Base-by-base conservation (phyloP, 208 protist species). In the Leishmania gerbilli region DNA sequence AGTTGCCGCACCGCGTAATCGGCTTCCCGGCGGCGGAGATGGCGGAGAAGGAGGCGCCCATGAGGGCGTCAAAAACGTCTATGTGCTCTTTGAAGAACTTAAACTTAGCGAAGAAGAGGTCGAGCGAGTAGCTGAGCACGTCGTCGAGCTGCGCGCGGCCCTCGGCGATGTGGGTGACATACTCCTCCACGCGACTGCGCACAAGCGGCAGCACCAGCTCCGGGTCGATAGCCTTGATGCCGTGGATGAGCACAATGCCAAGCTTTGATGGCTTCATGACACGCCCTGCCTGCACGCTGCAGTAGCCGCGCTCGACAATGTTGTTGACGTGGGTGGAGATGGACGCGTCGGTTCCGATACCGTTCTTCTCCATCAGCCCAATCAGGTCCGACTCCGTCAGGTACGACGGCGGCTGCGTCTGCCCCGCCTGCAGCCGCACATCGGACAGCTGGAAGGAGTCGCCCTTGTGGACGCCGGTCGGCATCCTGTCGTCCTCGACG, bases 281-380 rank as follows among this genome's bases (percentile, higher is more conserved):
- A 76, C 94, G 88, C 5, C 94, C 94, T 3, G 93, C 81, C 80
- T 96, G 88, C 62, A 98, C 93, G 60, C 83, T 83, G 89, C 92
- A 96, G 83, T 99, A 99, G 31, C 88, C 92, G 53, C 98, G 90
- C 69, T 99, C 90, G 49, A 98, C 87, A 69, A 99, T 97, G 62
- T 94, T 99, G 81, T 99, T 91, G 45, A 99, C 99, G 88, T 99
- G 99, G 81, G 98, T 89, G 4, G 99, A 98, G 80, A 99, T 99
- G 21, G 99, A 99, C 4, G 99, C 99, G 89, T 99, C 99, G 3
- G 99, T 99, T 49, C 99, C 99, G 76, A 99, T 99, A 51, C 97
- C 95, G 81, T 99, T 90, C 77, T 95, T 95, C 74, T 99, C 99
- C 99, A 99, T 99, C 15, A 98, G 74, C 1, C 88, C 86, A 55